Conservation (phyloP, 139 green algal genomes). For the Microglena sp. region DNA sequence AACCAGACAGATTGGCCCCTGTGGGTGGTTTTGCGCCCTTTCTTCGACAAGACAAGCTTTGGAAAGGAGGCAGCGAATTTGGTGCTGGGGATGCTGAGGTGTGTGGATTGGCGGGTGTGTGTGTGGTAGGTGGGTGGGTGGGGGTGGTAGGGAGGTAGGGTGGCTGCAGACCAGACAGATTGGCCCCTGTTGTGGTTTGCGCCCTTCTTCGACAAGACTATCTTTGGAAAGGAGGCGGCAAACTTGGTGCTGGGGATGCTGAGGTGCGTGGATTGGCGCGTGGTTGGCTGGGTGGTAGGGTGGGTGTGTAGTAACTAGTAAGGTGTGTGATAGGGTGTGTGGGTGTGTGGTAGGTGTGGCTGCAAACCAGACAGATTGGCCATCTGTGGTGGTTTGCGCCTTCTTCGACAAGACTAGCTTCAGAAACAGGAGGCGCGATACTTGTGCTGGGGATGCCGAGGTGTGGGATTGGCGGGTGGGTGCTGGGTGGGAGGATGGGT, state of each 20-base stretch:
- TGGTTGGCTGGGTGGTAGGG: no score
- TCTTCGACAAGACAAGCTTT: slow-evolving; percentile 19
- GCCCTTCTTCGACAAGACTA: slow-evolving; percentile 17
- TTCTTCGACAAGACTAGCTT: slow-evolving; percentile 20
- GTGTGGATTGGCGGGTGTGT: no score
- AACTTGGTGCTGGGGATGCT: slow-evolving; percentile 15
- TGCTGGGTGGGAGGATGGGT: no score
- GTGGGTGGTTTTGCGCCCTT: slow-evolving; percentile 17
- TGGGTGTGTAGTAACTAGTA: no score
- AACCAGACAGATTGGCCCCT: slow-evolving; percentile 8
- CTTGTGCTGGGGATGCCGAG: slow-evolving; percentile 13
- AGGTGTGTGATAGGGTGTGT: no score
- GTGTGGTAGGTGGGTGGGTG: no score
- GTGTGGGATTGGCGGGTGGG: no score
- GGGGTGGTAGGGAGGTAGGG: no score
- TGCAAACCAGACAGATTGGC: slow-evolving; percentile 2
- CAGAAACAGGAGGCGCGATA: slow-evolving; percentile 16
- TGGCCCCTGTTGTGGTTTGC: slow-evolving; percentile 22
- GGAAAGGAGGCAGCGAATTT: slow-evolving; percentile 19
- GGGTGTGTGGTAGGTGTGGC: no score
- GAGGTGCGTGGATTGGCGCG: no score
- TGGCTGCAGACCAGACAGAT: background rate
- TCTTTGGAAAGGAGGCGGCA: slow-evolving; percentile 20
- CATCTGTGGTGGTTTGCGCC: slow-evolving; percentile 12
- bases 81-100: slow-evolving; percentile 12